Percentiles rank a stretch among this genome's conserved stretches.
Evolutionary conservation across 768 basidiomycete genomes (phyloP).

Genomic region (Agaricus subrufescens): DNA sequence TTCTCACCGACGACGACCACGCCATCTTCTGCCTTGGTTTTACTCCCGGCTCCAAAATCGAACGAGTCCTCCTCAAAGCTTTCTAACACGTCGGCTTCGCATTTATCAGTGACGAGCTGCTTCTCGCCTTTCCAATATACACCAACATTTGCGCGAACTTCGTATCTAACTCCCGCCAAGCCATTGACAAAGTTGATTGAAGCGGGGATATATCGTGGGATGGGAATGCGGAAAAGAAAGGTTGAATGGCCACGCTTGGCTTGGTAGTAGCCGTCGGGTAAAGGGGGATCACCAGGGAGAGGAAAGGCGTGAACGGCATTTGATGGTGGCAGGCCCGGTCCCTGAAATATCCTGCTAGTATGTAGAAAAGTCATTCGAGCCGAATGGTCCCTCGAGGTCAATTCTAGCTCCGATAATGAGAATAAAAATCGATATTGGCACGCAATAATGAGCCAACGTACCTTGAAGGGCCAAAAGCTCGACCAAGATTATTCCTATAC

Average conservation of each 20-base stretch:
- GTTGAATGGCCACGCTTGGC: constrained; percentile 75
- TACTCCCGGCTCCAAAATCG: constrained; percentile 12
- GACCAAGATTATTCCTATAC: constrained; percentile 71
- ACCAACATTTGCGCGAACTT: constrained; percentile 66
- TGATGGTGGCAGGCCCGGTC: constrained; percentile 76
- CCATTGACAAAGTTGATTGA: constrained; percentile 69
- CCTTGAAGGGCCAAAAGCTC: constrained; percentile 76
- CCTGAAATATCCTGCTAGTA: constrained; percentile 69
- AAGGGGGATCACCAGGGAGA: constrained; percentile 47
- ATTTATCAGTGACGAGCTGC: constrained; percentile 58
- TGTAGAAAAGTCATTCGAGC: constrained; percentile 77
- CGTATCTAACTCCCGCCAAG: constrained; percentile 66
- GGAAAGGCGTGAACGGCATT: constrained; percentile 74
- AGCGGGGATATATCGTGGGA: constrained; percentile 63
- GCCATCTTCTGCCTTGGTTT: constrained; percentile 40
- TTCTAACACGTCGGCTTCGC: constrained; percentile 63
- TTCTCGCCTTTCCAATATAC: constrained; percentile 76
- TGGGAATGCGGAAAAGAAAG: constrained; percentile 74
- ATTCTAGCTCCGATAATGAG: constrained; percentile 37
- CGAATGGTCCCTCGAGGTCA: constrained; percentile 74
- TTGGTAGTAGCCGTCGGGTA: constrained; percentile 64
- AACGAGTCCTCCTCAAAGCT: constrained; percentile 34
- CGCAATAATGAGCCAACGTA: constrained; percentile 19
- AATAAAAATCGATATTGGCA: constrained; percentile 9
- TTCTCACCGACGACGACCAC: constrained; percentile 65